Conservation (phyloP, 108 stramenopile species). For the Pelagomonas calceolata region DNA sequence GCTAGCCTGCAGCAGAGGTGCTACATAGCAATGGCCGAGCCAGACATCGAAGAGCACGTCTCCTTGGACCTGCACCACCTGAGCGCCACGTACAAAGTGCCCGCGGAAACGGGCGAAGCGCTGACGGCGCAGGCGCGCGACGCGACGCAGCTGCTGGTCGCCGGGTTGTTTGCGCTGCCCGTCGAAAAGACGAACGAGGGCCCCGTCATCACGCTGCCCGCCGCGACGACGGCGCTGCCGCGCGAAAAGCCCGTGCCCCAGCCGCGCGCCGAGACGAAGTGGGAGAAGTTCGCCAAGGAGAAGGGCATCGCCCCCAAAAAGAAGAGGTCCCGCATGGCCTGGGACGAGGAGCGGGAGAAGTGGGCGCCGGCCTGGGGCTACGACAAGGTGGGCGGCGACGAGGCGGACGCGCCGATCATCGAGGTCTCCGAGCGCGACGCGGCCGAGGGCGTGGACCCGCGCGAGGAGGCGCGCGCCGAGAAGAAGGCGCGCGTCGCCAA, state of each 20-base stretch:
- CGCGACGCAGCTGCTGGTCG: background rate
- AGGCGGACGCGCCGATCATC: slow-evolving; percentile 34
- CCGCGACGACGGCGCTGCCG: slow-evolving; percentile 10
- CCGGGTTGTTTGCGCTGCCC: background rate
- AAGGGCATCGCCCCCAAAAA: slow-evolving; percentile 42
- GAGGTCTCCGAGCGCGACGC: too few species aligned
- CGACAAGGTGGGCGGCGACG: slow-evolving; percentile 33
- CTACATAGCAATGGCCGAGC: too few species aligned
- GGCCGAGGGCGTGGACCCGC: slow-evolving; percentile 30
- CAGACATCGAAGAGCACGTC: too few species aligned
- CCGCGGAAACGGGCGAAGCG: background rate
- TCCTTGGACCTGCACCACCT: background rate
- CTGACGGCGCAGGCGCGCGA: background rate
- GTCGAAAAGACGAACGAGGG: background rate
- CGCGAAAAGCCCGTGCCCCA: slow-evolving; percentile 18
- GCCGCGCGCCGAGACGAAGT: slow-evolving; percentile 34
- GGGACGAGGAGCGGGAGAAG: slow-evolving; percentile 40
- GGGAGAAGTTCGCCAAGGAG: slow-evolving; percentile 48
- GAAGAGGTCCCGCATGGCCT: slow-evolving; percentile 39
- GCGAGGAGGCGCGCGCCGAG: slow-evolving; percentile 22
- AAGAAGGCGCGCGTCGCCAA: slow-evolving; percentile 47
- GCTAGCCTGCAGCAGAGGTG: too few species aligned
- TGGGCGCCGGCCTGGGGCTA: slow-evolving; percentile 43
- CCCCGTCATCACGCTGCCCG: slow-evolving; percentile 5
- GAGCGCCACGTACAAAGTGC: background rate